Conservation (phyloP, 495 filamentous ascomycete species). For the Diplogelasinospora grovesii region DNA sequence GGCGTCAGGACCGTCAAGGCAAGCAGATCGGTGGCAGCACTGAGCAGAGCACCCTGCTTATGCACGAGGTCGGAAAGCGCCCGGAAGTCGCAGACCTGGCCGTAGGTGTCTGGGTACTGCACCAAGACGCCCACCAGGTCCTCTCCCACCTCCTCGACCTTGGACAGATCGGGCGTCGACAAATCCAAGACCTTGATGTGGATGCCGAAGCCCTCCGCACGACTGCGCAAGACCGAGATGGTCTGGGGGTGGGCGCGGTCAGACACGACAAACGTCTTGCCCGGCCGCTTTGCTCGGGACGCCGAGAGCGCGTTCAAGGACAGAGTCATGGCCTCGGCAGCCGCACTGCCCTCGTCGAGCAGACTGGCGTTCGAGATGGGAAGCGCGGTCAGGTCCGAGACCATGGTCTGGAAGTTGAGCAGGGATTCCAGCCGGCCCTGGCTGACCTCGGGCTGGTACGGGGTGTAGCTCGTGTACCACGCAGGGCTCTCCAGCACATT, state of each 20-base stretch:
- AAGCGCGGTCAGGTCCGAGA: conserved; percentile 82
- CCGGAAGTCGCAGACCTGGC: conserved; percentile 70
- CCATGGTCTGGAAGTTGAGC: conserved; percentile 94
- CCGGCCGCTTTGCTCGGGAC: conserved; percentile 63
- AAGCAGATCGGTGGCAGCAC: conserved; percentile 85
- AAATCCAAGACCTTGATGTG: conserved; percentile 68
- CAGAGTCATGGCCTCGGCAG: conserved; percentile 96
- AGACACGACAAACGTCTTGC: conserved; percentile 80
- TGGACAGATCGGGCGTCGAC: conserved; percentile 47
- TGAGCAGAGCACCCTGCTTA: conserved; percentile 70
- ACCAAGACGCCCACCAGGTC: conserved; percentile 86
- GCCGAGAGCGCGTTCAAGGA: conserved; percentile 71
- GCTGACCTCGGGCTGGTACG: conserved; percentile 97
- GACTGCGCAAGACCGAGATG: conserved; percentile 73
- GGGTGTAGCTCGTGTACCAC: conserved; percentile 99
- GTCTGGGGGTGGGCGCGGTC: conserved; percentile 84
- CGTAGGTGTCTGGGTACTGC: conserved; percentile 91
- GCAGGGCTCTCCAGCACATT: conserved; percentile 91
- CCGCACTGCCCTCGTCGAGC: conserved; percentile 89
- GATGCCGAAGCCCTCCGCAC: conserved; percentile 92
- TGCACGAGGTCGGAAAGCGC: conserved; percentile 71
- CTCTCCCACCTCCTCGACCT: conserved; percentile 67
- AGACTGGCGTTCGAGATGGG: conserved; percentile 92
- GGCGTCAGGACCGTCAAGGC: conserved; percentile 86
- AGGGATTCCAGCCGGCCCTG: conserved; percentile 90